Conservation (phyloP, 2,329 filamentous ascomycete genomes). For the Aaosphaeria pasadenensis region DNA sequence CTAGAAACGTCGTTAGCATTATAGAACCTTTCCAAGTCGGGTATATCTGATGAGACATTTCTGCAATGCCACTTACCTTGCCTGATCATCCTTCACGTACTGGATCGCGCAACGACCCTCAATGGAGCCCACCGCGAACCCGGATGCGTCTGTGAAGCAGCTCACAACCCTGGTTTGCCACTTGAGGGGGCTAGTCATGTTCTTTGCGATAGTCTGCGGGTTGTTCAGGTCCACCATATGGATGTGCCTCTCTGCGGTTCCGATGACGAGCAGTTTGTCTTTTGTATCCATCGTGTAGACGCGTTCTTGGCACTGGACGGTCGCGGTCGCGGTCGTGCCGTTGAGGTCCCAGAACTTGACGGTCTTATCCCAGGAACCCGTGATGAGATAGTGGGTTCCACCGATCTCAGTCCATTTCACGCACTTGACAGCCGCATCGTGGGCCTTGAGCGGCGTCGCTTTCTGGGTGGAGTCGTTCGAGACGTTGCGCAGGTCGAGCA, state of each 20-base stretch:
- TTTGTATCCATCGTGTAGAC: constrained; percentile 91
- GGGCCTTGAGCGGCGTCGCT: constrained; percentile 51
- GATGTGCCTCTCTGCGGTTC: constrained; percentile 93
- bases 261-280: constrained; percentile 77
- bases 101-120: constrained; percentile 97
- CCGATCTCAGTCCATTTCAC: constrained; percentile 63
- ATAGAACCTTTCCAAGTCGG: background rate
- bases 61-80: constrained; percentile 44
- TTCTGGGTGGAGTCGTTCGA: constrained; percentile 49
- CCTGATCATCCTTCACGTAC: constrained; percentile 95
- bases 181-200: constrained; percentile 90
- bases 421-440: constrained; percentile 78
- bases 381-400: constrained; percentile 78
- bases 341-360: constrained; percentile 83
- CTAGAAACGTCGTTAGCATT: constrained; percentile 12
- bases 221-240: constrained; percentile 90
- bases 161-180: constrained; percentile 96
- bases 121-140: constrained; percentile 93
- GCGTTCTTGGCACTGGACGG: constrained; percentile 68
- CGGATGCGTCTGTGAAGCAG: constrained; percentile 88
- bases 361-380: constrained; percentile 89
- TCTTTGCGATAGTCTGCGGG: constrained; percentile 92
- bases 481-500: constrained; percentile 78
- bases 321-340: constrained; percentile 59
- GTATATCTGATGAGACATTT: background rate